Evolutionary conservation across 2,329 filamentous ascomycete genomes (phyloP).

Genomic region (Raffaelea deltoideospora): DNA sequence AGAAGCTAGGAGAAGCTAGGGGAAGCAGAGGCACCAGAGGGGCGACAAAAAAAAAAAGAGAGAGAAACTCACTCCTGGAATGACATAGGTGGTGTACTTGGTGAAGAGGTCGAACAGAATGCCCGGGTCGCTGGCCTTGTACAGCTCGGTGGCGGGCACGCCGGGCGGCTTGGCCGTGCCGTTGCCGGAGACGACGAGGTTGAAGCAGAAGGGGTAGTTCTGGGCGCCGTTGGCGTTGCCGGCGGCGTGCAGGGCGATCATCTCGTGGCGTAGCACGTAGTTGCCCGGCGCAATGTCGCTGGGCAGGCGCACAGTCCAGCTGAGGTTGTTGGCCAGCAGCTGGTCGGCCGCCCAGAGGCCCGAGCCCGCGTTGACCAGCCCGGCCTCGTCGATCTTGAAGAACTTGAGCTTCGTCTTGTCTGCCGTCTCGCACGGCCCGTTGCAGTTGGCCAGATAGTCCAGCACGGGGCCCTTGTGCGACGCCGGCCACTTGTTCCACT

Average conservation of each 20-base stretch:
- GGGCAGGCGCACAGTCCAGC: conserved; percentile 32
- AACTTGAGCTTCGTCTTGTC: conserved; percentile 9
- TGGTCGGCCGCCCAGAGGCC: conserved; percentile 17
- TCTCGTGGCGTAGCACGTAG: conserved; percentile 37
- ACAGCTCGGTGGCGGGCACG: background rate
- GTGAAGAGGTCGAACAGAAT: conserved; percentile 8
- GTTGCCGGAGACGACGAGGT: conserved; percentile 36
- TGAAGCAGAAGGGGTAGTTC: conserved; percentile 40
- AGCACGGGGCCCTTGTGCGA: conserved; percentile 39
- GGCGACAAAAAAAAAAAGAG: too few species aligned
- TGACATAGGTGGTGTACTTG: conserved; percentile 6
- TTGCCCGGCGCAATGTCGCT: conserved; percentile 27
- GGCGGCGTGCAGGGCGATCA: conserved; percentile 33
- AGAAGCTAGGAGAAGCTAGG: too few species aligned
- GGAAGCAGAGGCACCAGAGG: too few species aligned
- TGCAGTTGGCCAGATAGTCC: conserved; percentile 35
- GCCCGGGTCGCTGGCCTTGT: conserved; percentile 7
- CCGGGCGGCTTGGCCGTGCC: conserved; percentile 2
- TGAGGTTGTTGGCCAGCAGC: conserved; percentile 33
- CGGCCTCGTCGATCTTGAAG: conserved; percentile 9
- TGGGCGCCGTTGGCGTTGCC: conserved; percentile 26
- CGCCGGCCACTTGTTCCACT: conserved; percentile 27
- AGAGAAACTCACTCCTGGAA: conserved; percentile 11
- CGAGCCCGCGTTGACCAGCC: conserved; percentile 12
- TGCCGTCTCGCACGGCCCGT: conserved; percentile 7